phyloP scores from a whole-genome alignment of 768 basidiomycete species.

The Rhodocollybia butyracea region DNA sequence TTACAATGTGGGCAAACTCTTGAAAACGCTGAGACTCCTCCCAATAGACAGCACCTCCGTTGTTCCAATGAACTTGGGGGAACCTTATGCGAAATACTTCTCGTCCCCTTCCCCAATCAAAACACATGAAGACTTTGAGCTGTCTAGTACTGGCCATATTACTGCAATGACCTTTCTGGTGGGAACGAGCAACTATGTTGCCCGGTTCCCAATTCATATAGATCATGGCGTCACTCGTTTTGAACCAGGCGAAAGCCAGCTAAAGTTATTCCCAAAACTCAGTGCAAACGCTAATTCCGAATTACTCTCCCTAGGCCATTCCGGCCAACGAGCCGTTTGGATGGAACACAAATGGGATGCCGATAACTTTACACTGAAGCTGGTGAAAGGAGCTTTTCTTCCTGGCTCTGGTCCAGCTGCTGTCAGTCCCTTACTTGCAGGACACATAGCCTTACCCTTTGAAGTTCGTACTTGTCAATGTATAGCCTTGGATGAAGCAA shows the following conservation, averaged over 20 bases:
- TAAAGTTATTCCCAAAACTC: constrained; percentile 20
- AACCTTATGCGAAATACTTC: neutral
- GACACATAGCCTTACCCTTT: constrained; percentile 50
- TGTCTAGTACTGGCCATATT: neutral
- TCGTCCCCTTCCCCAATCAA: neutral
- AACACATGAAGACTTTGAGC: neutral
- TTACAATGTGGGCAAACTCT: constrained; percentile 19
- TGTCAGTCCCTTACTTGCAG: constrained; percentile 40
- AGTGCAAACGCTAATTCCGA: constrained; percentile 22
- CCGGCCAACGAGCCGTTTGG: constrained; percentile 51
- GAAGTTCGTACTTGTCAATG: constrained; percentile 40
- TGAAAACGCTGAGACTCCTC: neutral
- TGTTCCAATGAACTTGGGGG: neutral
- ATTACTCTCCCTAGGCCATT: constrained; percentile 35
- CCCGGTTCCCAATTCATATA: constrained; percentile 17
- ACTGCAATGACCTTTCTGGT: neutral
- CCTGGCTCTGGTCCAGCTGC: constrained; percentile 15
- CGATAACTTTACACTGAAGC: constrained; percentile 23
- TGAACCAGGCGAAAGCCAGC: constrained; percentile 3
- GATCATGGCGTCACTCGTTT: neutral
- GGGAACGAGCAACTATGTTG: neutral
- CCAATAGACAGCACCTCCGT: neutral
- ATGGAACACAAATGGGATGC: constrained; percentile 47
- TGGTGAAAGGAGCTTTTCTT: constrained; percentile 51
- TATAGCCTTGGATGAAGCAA: constrained; percentile 54